phyloP scores from a whole-genome alignment of 2,329 filamentous ascomycete genomes.

The Aspergillus aculeatus region DNA sequence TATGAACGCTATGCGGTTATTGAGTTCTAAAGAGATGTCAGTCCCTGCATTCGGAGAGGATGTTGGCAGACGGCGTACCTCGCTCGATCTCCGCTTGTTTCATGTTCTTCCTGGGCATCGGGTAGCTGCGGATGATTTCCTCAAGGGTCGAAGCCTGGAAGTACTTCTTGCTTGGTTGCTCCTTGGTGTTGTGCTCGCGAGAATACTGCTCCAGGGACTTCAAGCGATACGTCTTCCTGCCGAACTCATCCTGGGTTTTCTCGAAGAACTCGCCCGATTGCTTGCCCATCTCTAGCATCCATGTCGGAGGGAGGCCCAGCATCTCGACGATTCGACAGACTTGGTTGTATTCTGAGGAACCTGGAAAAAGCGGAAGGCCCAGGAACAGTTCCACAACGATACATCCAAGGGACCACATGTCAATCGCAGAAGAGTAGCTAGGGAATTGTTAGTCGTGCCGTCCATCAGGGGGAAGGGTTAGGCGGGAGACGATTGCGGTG shows the following conservation, averaged over 20 bases:
- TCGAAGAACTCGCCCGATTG: conserved; percentile 97
- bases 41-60: background rate
- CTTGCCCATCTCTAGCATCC: conserved; percentile 99
- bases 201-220: conserved; percentile 99
- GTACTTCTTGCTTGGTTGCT: conserved; percentile 99
- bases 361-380: conserved; percentile 89
- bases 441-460: background rate
- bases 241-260: conserved; percentile 87
- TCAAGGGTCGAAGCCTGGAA: conserved; percentile 92
- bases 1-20: conserved; percentile 94
- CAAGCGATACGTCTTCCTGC: conserved; percentile 81
- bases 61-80: conserved; percentile 60
- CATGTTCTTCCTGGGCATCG: conserved; percentile 99
- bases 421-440: conserved; percentile 92
- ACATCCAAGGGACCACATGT: conserved; percentile 99
- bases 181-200: conserved; percentile 90
- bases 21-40: conserved; percentile 72
- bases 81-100: conserved; percentile 93
- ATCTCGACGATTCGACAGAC: conserved; percentile 97
- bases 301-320: conserved; percentile 91
- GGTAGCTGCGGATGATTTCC: conserved; percentile 96
- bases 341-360: conserved; percentile 98
- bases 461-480: background rate
- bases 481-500: background rate
- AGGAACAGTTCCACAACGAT: conserved; percentile 98